Evolutionary conservation across 2,329 filamentous ascomycete species (phyloP).

Genomic region (Epichloe aotearoae): DNA sequence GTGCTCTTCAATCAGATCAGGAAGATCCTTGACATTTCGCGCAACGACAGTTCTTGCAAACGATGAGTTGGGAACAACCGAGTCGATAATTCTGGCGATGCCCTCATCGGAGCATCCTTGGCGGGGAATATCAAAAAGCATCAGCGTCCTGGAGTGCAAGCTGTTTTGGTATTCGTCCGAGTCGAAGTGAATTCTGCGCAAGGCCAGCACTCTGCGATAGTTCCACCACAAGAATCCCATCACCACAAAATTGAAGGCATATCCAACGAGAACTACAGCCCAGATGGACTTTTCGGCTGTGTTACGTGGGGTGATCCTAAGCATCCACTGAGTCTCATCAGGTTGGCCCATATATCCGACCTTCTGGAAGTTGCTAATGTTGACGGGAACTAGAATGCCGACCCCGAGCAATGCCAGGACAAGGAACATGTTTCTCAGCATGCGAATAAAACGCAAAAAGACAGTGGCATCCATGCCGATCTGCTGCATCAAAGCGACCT

Average conservation of each 20-base stretch:
- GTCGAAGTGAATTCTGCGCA: slow-evolving; percentile 71
- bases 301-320: slow-evolving; percentile 45
- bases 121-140: slow-evolving; percentile 72
- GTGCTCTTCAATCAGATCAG: slow-evolving; percentile 73
- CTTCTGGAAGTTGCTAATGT: slow-evolving; percentile 36
- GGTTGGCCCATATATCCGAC: slow-evolving; percentile 5
- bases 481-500: slow-evolving; percentile 63
- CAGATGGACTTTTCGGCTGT: slow-evolving; percentile 41
- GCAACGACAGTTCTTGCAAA: slow-evolving; percentile 73
- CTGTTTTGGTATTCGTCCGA: slow-evolving; percentile 80
- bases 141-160: slow-evolving; percentile 60
- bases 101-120: slow-evolving; percentile 74
- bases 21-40: slow-evolving; percentile 83
- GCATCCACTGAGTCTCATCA: slow-evolving; percentile 31
- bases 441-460: slow-evolving; percentile 76
- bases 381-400: slow-evolving; percentile 68
- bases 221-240: slow-evolving; percentile 82
- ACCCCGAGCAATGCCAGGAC: slow-evolving; percentile 60
- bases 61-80: slow-evolving; percentile 63
- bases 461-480: slow-evolving; percentile 85
- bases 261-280: slow-evolving; percentile 46
- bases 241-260: slow-evolving; percentile 60
- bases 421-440: slow-evolving; percentile 86
- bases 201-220: slow-evolving; percentile 56
- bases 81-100: slow-evolving; percentile 69